Evolutionary conservation across 2,329 filamentous ascomycete species (phyloP).

Genomic region (Westerdykella ornata): DNA sequence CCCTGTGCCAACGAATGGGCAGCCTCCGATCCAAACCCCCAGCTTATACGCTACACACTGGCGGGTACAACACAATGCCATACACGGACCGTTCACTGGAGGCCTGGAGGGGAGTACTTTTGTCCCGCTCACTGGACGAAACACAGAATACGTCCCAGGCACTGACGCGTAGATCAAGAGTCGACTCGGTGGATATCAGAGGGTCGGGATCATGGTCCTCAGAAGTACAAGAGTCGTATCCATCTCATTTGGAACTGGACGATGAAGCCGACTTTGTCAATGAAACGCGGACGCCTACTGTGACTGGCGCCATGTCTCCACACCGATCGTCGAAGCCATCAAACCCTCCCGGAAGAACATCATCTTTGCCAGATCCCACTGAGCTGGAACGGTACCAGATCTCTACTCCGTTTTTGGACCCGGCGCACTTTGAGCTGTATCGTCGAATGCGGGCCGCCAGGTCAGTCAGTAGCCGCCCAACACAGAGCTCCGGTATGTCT

Average conservation of each 20-base stretch:
- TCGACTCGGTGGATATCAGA: background rate
- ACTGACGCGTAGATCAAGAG: background rate
- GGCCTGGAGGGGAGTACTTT: no score
- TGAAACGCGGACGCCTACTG: background rate
- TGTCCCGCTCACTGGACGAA: no score
- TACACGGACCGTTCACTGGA: no score
- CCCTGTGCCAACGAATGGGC: no score
- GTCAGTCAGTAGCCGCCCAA: background rate
- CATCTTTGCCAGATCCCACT: background rate
- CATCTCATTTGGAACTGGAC: conserved; percentile 1
- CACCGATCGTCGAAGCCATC: background rate
- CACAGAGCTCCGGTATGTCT: no score
- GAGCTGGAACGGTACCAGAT: background rate
- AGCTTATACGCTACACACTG: no score
- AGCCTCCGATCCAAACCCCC: no score
- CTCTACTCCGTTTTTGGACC: background rate
- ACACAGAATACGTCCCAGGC: no score
- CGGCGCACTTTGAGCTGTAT: background rate
- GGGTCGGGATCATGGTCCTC: conserved; percentile 1
- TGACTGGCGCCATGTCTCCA: background rate
- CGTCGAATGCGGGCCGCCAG: background rate
- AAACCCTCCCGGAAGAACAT: background rate
- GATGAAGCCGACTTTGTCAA: background rate
- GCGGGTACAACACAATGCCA: no score
- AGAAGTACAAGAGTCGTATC: background rate